These are phyloP conservation scores for Apophysomyces elegans DNA, from an alignment of 371 early-diverging fungal species.

Conservation along the genomic window DNA sequence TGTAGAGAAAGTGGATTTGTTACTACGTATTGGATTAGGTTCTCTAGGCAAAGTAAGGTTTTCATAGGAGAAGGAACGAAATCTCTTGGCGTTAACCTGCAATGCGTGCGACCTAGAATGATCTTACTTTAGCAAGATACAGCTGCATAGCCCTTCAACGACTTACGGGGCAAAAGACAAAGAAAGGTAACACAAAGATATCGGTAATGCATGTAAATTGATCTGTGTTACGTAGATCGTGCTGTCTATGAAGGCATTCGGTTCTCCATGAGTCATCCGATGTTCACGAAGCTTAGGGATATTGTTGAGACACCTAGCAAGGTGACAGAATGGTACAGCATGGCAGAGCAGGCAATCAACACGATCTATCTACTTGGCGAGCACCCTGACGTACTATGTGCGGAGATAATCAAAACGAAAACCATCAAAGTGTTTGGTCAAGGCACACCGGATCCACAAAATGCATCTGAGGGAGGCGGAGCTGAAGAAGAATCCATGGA, in stretches of 20 bases:
- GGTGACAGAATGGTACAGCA: conserved; percentile 74
- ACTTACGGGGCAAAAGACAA: conserved; percentile 55
- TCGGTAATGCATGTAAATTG: conserved; percentile 9
- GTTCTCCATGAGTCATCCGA: conserved; percentile 72
- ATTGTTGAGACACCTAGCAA: conserved; percentile 65
- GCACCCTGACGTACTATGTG: conserved; percentile 84
- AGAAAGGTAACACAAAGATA: conserved; percentile 47
- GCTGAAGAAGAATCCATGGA: conserved; percentile 23
- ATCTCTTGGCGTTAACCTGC: conserved; percentile 12
- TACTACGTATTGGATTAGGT: conserved; percentile 89
- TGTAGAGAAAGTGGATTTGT: conserved; percentile 78
- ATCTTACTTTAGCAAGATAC: conserved; percentile 82
- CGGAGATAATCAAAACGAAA: conserved; percentile 70
- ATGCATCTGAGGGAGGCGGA: conserved; percentile 10
- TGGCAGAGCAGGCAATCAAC: conserved; percentile 92
- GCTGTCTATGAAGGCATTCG: conserved; percentile 68
- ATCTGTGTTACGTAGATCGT: conserved; percentile 22
- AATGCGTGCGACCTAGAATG: conserved; percentile 43
- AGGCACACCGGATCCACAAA: conserved; percentile 15
- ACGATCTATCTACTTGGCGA: conserved; percentile 87
- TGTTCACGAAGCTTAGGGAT: conserved; percentile 66
- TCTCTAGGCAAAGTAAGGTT: conserved; percentile 66
- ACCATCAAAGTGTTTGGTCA: conserved; percentile 59
- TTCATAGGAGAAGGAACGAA: not conserved
- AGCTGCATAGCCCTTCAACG: conserved; percentile 91